Evolutionary conservation across 352 stramenopile genomes (phyloP).

Genomic region (Phytophthora ramorum): DNA sequence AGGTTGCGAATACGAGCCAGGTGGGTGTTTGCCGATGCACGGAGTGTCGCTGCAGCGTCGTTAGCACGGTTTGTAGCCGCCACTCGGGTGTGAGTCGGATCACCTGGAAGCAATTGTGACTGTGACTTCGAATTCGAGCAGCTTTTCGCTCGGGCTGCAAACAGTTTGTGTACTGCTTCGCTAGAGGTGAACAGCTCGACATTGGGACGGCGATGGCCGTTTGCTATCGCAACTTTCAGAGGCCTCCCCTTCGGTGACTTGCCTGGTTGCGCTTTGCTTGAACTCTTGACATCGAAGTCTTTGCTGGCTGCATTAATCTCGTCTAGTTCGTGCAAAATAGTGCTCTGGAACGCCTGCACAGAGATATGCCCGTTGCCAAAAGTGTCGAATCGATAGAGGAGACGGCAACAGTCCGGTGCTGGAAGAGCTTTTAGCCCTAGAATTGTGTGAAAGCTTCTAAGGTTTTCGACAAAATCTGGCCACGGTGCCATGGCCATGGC

Average conservation of each 20-base stretch:
- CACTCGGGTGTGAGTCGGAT: neutral
- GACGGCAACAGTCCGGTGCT: constrained; percentile 36
- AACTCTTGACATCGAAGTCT: constrained; percentile 18
- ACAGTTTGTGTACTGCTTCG: constrained; percentile 51
- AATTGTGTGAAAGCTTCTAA: constrained; percentile 32
- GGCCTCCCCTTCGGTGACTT: constrained; percentile 4
- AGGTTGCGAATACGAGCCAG: constrained; percentile 49
- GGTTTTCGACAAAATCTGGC: constrained; percentile 28
- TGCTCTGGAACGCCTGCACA: constrained; percentile 17
- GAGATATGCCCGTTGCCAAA: constrained; percentile 34
- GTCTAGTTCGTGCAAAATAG: constrained; percentile 18
- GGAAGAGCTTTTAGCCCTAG: constrained; percentile 13
- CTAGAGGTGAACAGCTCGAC: constrained; percentile 47
- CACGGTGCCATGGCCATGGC: constrained; percentile 10
- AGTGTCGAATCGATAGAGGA: constrained; percentile 55
- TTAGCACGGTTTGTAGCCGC: neutral
- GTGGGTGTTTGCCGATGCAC: constrained; percentile 41
- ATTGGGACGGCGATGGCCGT: constrained; percentile 37
- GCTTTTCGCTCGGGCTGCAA: constrained; percentile 34
- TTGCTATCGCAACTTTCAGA: constrained; percentile 39
- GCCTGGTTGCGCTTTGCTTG: neutral
- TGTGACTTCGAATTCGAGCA: neutral
- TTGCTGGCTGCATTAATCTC: constrained; percentile 10
- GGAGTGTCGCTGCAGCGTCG: constrained; percentile 17
- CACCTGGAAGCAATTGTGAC: constrained; percentile 2